A percentile compares a stretch with the other conserved stretches of the same genome.
Conservation (phyloP, 2,329 filamentous ascomycete genomes). For the Sporothrix humicola region DNA sequence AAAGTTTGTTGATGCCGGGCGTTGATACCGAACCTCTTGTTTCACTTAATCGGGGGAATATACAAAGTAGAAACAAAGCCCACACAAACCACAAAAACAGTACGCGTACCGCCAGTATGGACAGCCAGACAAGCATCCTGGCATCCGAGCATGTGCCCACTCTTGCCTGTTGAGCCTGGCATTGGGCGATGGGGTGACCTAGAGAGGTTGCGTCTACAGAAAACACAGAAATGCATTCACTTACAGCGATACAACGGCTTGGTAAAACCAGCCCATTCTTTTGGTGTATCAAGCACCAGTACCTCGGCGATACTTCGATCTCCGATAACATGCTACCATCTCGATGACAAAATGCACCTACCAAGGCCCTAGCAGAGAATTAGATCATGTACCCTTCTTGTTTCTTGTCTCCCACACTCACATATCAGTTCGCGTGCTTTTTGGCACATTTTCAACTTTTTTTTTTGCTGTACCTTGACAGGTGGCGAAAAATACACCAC, state of each 20-base stretch:
- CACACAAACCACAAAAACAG: no score
- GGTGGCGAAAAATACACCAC: not conserved
- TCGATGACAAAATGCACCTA: not conserved
- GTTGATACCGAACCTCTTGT: constrained; percentile 19
- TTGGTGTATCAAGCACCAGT: not conserved
- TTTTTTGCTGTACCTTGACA: not conserved
- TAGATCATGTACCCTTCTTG: not conserved
- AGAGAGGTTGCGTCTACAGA: not conserved
- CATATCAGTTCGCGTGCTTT: not conserved
- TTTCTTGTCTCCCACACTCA: not conserved
- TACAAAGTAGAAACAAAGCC: no score
- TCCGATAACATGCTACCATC: constrained; percentile 19
- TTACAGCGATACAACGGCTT: not conserved
- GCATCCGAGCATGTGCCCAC: not conserved
- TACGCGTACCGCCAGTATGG: constrained; percentile 15
- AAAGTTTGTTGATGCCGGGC: not conserved
- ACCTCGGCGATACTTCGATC: constrained; percentile 23
- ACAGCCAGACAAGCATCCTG: constrained; percentile 14
- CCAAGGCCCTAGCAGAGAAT: not conserved
- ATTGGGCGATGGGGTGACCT: not conserved
- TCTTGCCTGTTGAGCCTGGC: not conserved
- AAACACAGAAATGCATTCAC: not conserved
- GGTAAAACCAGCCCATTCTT: constrained; percentile 12
- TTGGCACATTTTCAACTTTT: not conserved
- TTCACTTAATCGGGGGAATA: constrained; percentile 18